Conservation (phyloP, 1,284 basidiomycete genomes). For the Melanopsichium pennsylvanicum region DNA sequence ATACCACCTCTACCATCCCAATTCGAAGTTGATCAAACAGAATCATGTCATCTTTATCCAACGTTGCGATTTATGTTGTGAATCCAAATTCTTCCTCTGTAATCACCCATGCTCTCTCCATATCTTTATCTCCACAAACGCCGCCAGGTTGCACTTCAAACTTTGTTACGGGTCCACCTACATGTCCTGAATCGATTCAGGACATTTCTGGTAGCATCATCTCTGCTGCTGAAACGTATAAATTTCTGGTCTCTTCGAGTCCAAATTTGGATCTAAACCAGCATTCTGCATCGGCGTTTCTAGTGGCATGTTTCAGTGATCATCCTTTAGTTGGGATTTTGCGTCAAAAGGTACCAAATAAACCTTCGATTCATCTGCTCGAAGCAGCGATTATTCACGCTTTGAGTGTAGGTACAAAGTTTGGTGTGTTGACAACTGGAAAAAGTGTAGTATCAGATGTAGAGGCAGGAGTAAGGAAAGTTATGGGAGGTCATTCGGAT, state of each 20-base stretch:
- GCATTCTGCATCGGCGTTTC: constrained; percentile 23
- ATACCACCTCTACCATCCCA: too few relatives aligned
- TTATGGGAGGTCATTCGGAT: constrained; percentile 40
- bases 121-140: background rate
- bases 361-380: constrained; percentile 43
- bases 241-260: background rate
- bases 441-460: constrained; percentile 40
- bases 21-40: too few relatives aligned
- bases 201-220: constrained; percentile 26
- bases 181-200: constrained; percentile 37
- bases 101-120: constrained; percentile 21
- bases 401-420: constrained; percentile 3
- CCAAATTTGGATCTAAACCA: background rate
- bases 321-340: constrained; percentile 51
- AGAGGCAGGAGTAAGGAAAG: constrained; percentile 36
- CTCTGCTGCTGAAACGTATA: constrained; percentile 40
- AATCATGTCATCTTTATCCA: too few relatives aligned
- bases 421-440: constrained; percentile 54
- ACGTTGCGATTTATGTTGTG: constrained; percentile 26
- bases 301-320: constrained; percentile 54
- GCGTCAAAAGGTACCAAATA: constrained; percentile 6
- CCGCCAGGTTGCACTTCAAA: constrained; percentile 4
- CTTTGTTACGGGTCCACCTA: constrained; percentile 40
- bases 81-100: constrained; percentile 35
- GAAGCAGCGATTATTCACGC: constrained; percentile 46